Evolutionary conservation across 2,329 filamentous ascomycete genomes (phyloP).

Genomic region (Cladosporium oxysporum): DNA sequence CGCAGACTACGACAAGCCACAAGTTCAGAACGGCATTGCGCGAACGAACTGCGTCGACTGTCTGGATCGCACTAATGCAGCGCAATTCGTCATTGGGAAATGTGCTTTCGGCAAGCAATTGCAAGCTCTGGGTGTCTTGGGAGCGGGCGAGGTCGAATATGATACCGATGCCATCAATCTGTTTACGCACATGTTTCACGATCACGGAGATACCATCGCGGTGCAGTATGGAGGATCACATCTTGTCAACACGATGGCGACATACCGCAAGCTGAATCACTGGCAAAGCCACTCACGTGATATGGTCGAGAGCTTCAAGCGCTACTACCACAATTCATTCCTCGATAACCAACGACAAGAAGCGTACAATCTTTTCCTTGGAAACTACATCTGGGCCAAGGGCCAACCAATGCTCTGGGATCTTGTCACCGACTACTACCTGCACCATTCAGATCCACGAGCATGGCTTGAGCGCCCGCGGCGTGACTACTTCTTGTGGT

Average conservation of each 20-base stretch:
- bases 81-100: conserved; percentile 97
- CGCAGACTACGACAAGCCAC: conserved; percentile 62
- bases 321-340: conserved; percentile 99
- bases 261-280: conserved; percentile 97
- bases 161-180: conserved; percentile 90
- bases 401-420: conserved; percentile 98
- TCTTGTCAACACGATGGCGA: conserved; percentile 98
- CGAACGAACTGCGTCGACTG: conserved; percentile 98
- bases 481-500: conserved; percentile 84
- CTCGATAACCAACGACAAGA: conserved; percentile 97
- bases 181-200: conserved; percentile 95
- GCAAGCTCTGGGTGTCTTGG: conserved; percentile 84
- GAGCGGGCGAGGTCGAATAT: conserved; percentile 77
- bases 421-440: conserved; percentile 88
- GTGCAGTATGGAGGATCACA: conserved; percentile 97
- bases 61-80: conserved; percentile 93
- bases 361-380: conserved; percentile 94
- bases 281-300: conserved; percentile 97
- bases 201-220: conserved; percentile 95
- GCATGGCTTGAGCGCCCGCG: conserved; percentile 66
- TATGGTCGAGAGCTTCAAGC: conserved; percentile 99
- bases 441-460: conserved; percentile 85
- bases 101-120: conserved; percentile 88
- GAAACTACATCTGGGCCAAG: conserved; percentile 86
- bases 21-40: conserved; percentile 86